phyloP scores from a whole-genome alignment of 1,284 basidiomycete genomes.

The Tilletia caries region DNA sequence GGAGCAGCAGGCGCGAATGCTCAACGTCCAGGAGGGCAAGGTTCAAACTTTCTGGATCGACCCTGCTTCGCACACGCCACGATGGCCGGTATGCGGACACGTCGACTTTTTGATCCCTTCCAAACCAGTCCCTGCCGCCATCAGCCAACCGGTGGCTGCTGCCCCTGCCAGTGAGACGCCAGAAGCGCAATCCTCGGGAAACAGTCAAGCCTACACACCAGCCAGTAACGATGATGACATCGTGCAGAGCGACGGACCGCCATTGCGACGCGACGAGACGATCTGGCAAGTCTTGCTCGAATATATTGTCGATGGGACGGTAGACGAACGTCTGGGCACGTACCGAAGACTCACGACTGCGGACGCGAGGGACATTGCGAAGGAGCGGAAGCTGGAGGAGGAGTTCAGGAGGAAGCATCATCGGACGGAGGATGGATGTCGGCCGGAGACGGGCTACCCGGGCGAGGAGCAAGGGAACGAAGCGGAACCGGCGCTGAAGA shows the following conservation, averaged over 20 bases:
- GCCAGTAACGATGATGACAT: slow-evolving; percentile 18
- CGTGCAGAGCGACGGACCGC: not conserved
- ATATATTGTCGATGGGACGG: slow-evolving; percentile 27
- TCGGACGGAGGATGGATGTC: not conserved
- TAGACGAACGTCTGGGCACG: slow-evolving; percentile 25
- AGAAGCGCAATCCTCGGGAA: slow-evolving; percentile 14
- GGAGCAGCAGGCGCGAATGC: slow-evolving; percentile 34
- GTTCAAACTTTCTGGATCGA: slow-evolving; percentile 41
- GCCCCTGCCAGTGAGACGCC: not conserved
- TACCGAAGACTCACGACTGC: slow-evolving; percentile 26
- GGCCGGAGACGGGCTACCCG: slow-evolving; percentile 1
- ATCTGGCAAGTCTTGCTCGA: slow-evolving; percentile 38
- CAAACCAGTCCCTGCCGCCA: slow-evolving; percentile 11
- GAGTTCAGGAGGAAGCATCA: slow-evolving; percentile 16
- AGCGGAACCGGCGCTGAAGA: not conserved
- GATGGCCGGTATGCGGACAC: slow-evolving; percentile 35
- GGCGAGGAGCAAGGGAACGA: not conserved
- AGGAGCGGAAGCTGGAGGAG: slow-evolving; percentile 24
- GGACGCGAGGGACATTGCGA: slow-evolving; percentile 15
- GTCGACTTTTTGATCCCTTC: slow-evolving; percentile 26
- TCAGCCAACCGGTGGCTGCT: slow-evolving; percentile 2
- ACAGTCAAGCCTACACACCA: slow-evolving; percentile 34
- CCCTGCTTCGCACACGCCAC: slow-evolving; percentile 23
- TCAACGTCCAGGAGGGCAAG: slow-evolving; percentile 30
- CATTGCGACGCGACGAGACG: slow-evolving; percentile 31